A percentile compares a stretch with the other conserved stretches of the same genome.
Evolutionary conservation across 208 protist genomes (phyloP).

Genomic region (Angomonas deanei): DNA sequence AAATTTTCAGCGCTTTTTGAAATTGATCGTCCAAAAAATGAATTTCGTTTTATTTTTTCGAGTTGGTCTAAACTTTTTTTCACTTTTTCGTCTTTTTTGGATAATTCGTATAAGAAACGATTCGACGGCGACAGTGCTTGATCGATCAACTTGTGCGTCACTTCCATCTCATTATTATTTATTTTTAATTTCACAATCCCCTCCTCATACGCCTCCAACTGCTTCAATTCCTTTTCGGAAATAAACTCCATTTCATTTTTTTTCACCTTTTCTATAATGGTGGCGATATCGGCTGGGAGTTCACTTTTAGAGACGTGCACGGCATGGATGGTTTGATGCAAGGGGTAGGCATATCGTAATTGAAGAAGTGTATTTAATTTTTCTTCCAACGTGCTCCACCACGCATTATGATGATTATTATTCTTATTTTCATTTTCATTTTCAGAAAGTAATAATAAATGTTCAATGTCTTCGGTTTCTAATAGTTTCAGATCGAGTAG

Average conservation of each 20-base stretch:
- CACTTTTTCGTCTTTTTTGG: conserved; percentile 33
- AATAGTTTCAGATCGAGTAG: conserved; percentile 38
- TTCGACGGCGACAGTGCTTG: conserved; percentile 64
- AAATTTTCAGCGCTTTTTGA: conserved; percentile 57
- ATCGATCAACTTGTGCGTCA: conserved; percentile 32
- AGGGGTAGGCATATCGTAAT: not conserved
- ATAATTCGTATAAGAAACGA: conserved; percentile 46
- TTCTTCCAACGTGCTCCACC: no score
- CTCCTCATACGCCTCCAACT: conserved; percentile 65
- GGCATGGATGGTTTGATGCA: not conserved
- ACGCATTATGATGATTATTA: conserved; percentile 7
- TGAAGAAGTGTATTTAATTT: not conserved
- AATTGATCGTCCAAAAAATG: conserved; percentile 68
- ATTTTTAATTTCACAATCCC: no score
- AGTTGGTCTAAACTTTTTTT: conserved; percentile 42
- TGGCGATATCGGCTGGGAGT: conserved; percentile 55
- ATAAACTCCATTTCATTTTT: conserved; percentile 42
- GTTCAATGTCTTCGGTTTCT: conserved; percentile 27
- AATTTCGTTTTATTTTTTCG: conserved; percentile 67
- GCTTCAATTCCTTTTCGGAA: conserved; percentile 44
- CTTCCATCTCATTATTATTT: no score
- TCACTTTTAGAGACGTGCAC: conserved; percentile 1
- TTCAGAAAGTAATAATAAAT: not conserved
- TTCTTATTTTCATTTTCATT: not conserved
- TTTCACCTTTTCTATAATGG: conserved; percentile 43